Evolutionary conservation across 2,329 filamentous ascomycete genomes (phyloP), one percentile per base, ranked within the genome.

Genomic region (Cladosporium sp.): DNA sequence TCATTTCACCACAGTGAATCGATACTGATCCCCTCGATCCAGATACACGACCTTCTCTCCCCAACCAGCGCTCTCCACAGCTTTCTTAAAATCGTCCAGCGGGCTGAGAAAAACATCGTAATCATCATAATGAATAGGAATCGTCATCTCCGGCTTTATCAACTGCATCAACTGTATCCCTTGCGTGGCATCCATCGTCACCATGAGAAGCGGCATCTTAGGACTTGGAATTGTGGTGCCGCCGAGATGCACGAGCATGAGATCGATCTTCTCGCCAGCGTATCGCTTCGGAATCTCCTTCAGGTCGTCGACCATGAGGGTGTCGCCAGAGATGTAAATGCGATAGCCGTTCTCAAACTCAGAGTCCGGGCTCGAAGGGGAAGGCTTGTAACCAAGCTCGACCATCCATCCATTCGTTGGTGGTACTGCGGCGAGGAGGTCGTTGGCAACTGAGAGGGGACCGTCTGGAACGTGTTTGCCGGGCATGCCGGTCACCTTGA

Each of bases 281-380:
- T 83, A 80, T 41, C 75, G 70, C 53, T 77, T 62, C 0, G 79
- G 78, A 33, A 86, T 85, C 53, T 80, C 72, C 41, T 78, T 74
- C 1, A 86, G 72, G 43, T 85, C 82, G 55, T 81, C 75, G 18
- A 82, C 74, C 59, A 83, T 70, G 7, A 85, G 69, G 2, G 82
- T 85, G 60, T 86, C 82, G 16, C 82, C 82, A 0, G 80, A 80
- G 52, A 85, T 84, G 65, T 85, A 85, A 58, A 85, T 83, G 13
- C 68, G 53, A 49, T 57, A 56, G 1, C 78, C 77, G 18, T 65
- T 70, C 9, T 72, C 61, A 52, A 78, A 72, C 3, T 54, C 53
- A 1, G 54, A 48, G 18, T 60, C 57, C 1, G 49, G 32, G 15
- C 30, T 40, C 8, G 45, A 48, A 12, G 12, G 16, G 20, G 25